Base-by-base conservation (phyloP, 2,329 filamentous ascomycete genomes). In the Hypomyces perniciosus region DNA sequence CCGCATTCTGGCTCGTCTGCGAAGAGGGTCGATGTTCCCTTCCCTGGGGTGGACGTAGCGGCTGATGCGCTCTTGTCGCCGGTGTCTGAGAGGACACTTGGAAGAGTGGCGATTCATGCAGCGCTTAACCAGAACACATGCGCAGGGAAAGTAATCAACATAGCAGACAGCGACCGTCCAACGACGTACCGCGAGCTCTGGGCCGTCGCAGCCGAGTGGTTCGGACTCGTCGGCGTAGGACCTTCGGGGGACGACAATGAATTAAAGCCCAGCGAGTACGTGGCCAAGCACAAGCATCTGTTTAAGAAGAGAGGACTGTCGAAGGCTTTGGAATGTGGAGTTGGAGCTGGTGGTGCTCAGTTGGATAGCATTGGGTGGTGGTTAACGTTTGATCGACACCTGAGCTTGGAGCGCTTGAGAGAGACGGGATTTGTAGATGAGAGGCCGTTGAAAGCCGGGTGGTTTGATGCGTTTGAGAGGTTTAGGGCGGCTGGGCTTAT, bases 321-420 rank as follows among this genome's bases (percentile, higher is more conserved):
- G 0, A 67, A 57, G 42, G 69, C 62, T 3, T 27, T 57, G 4
- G 53, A 40, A 3, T 58, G 59, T 3, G 71, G 70, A 0, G 70
- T 73, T 4, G 66, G 69, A 0, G 62, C 57, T 6, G 71, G 71
- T 0, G 60, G 61, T 26, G 54, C 61, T 49, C 65, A 75, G 57
- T 54, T 75, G 40, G 66, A 76, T 57, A 64, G 68, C 52, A 62
- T 75, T n/a, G 69, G 73, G 28, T 68, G 66, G 60, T 69, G 73
- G 72, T 60, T 77, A 45, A 70, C 67, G 5, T 76, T 77, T 54
- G 73, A 78, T 53, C 65, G 74, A 27, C 71, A 76, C 46, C 59
- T 77, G 56, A 73, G 71, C 48, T 58, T 73, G 44, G 62, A 68
- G 27, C 69, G 64, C 30, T 59, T 75, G 9, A 64, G 68, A 20